Conservation (phyloP, 208 protist species). For the Angomonas ambiguus region DNA sequence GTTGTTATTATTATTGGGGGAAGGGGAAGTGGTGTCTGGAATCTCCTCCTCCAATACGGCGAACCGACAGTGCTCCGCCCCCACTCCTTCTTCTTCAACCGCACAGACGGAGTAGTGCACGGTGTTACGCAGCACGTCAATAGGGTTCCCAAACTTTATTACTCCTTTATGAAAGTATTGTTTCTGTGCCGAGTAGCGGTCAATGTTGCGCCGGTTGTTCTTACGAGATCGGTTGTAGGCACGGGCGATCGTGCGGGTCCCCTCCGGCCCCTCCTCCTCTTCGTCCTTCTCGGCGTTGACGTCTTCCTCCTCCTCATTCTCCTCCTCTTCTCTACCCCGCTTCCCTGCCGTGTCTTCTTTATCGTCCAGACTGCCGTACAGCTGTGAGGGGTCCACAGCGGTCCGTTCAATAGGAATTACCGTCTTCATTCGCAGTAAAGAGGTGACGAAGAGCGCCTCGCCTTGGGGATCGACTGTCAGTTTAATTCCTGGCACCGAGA, state of each 20-base stretch:
- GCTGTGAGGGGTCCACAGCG: slow-evolving; percentile 9
- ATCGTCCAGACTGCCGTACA: not conserved
- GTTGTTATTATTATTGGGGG: not conserved
- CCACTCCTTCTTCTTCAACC: slow-evolving; percentile 39
- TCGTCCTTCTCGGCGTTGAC: slow-evolving; percentile 18
- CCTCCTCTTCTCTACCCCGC: not conserved
- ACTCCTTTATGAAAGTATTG: slow-evolving; percentile 27
- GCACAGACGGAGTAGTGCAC: slow-evolving; percentile 67
- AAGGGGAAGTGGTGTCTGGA: slow-evolving; percentile 25
- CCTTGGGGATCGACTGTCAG: slow-evolving; percentile 94
- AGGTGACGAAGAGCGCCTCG: slow-evolving; percentile 94
- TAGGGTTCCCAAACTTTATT: slow-evolving; percentile 52
- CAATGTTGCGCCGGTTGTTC: not conserved
- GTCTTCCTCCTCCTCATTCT: slow-evolving; percentile 22
- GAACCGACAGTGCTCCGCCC: slow-evolving; percentile 51
- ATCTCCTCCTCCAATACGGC: slow-evolving; percentile 75
- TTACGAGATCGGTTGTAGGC: no score
- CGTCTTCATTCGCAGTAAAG: slow-evolving; percentile 66
- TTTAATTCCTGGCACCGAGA: slow-evolving; percentile 94
- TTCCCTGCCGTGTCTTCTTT: slow-evolving; percentile 15
- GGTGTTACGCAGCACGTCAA: slow-evolving; percentile 69
- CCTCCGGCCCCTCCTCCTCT: slow-evolving; percentile 13
- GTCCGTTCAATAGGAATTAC: slow-evolving; percentile 54
- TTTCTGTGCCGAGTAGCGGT: not conserved
- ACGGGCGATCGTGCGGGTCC: no score